A percentile compares a stretch with the other conserved stretches of the same genome.
Evolutionary conservation across 495 filamentous ascomycete species (phyloP).

Genomic region (Hyphodiscus hymeniophilus): DNA sequence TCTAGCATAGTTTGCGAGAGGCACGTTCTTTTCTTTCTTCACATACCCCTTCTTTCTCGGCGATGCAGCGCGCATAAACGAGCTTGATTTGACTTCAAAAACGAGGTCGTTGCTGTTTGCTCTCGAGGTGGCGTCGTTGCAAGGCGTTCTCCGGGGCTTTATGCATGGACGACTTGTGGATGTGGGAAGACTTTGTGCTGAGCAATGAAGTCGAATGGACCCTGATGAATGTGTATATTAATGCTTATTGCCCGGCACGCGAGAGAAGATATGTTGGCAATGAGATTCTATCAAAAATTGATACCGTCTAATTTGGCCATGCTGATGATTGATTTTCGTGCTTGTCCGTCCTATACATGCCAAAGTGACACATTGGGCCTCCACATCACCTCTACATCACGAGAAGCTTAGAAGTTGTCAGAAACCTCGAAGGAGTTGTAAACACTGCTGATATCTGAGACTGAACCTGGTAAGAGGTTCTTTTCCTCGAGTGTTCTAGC

Average conservation of each 20-base stretch:
- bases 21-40: background rate
- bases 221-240: constrained; percentile 9
- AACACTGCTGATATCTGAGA: too few species aligned
- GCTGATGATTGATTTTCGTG: too few species aligned
- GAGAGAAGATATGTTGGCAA: background rate
- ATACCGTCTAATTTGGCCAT: background rate
- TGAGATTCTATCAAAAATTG: background rate
- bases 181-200: background rate
- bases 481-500: too few species aligned
- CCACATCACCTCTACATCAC: too few species aligned
- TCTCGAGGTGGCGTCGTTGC: background rate
- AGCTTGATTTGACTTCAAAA: background rate
- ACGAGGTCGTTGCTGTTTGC: background rate
- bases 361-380: too few species aligned
- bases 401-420: too few species aligned
- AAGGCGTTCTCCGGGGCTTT: background rate
- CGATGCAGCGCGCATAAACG: background rate
- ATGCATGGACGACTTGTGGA: too few species aligned
- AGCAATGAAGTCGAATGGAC: constrained; percentile 1
- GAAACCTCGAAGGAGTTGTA: too few species aligned
- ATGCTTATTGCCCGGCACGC: background rate
- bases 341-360: too few species aligned
- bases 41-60: constrained; percentile 1
- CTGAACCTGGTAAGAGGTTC: too few species aligned
- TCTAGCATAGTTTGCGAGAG: constrained; percentile 4